phyloP scores from a whole-genome alignment of 2,329 filamentous ascomycete genomes.

The Bipolaris gigantea region DNA sequence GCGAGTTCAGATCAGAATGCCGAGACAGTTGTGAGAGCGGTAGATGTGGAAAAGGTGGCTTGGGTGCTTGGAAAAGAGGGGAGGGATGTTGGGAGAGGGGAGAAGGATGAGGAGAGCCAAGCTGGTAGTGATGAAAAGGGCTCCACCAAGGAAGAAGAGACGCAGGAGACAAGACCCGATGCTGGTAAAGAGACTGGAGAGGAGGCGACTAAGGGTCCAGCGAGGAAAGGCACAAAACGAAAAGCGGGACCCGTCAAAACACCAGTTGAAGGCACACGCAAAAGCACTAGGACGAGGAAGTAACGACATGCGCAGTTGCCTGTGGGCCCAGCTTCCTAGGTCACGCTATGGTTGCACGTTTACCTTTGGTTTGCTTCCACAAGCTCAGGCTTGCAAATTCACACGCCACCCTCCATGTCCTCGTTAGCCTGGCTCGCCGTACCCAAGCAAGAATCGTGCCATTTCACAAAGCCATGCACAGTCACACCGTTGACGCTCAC shows the following conservation, averaged over 20 bases:
- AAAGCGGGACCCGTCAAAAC: conserved; percentile 21
- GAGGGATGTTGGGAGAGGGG: conserved; percentile 4
- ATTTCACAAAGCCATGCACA: neutral
- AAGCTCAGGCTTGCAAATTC: neutral
- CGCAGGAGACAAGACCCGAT: neutral
- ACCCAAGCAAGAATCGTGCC: neutral
- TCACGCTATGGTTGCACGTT: neutral
- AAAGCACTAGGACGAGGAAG: conserved; percentile 32
- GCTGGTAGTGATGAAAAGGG: neutral
- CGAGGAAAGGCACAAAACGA: conserved; percentile 28
- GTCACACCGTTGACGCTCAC: conserved; percentile 1
- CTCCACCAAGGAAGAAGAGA: neutral
- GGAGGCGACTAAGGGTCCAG: neutral
- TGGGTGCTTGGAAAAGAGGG: conserved; percentile 11
- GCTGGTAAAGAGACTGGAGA: neutral
- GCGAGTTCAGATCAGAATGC: conserved; percentile 52
- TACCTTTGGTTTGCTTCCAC: neutral
- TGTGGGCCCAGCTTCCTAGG: neutral
- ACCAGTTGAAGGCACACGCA: conserved; percentile 24
- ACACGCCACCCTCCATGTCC: neutral
- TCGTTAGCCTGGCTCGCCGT: neutral
- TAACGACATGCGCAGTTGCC: neutral
- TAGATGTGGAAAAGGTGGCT: conserved; percentile 22
- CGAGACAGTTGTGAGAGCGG: conserved; percentile 9
- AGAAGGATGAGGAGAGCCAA: neutral